Evolutionary conservation across 73 alveolate genomes (phyloP).

Genomic region (Tetrahymena thermophila): DNA sequence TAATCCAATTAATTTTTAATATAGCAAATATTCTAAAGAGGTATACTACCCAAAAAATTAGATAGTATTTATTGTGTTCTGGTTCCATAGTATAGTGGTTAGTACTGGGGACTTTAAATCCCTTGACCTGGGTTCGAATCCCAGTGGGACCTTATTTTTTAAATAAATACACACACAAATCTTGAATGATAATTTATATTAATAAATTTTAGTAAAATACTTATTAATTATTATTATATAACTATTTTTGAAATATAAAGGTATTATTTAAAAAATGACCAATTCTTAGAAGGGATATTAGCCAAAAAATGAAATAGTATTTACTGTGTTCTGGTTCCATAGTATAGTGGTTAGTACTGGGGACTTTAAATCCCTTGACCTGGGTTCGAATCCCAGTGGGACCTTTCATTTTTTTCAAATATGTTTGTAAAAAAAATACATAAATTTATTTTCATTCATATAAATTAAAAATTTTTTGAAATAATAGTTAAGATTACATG

Average conservation of each 20-base stretch:
- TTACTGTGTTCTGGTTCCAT: background rate
- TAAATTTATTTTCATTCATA: too few species aligned
- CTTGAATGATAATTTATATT: too few species aligned
- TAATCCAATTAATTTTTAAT: too few species aligned
- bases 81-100: constrained; percentile 1
- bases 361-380: background rate
- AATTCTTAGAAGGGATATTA: background rate
- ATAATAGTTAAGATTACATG: too few species aligned
- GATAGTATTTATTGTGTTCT: background rate
- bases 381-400: background rate
- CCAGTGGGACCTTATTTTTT: background rate
- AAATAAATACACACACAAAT: too few species aligned
- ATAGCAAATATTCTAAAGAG: too few species aligned
- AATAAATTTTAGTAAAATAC: too few species aligned
- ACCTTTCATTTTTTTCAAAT: background rate
- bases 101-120: constrained; percentile 3
- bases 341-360: background rate
- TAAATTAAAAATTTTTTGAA: too few species aligned
- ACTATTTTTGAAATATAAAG: too few species aligned
- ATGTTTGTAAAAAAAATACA: too few species aligned
- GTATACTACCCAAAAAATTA: too few species aligned
- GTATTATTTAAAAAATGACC: background rate
- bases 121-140: constrained; percentile 6
- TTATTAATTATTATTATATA: too few species aligned
- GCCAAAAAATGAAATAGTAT: background rate